Base-by-base conservation (phyloP, 2,329 filamentous ascomycete species). In the Colletotrichum lentis region DNA sequence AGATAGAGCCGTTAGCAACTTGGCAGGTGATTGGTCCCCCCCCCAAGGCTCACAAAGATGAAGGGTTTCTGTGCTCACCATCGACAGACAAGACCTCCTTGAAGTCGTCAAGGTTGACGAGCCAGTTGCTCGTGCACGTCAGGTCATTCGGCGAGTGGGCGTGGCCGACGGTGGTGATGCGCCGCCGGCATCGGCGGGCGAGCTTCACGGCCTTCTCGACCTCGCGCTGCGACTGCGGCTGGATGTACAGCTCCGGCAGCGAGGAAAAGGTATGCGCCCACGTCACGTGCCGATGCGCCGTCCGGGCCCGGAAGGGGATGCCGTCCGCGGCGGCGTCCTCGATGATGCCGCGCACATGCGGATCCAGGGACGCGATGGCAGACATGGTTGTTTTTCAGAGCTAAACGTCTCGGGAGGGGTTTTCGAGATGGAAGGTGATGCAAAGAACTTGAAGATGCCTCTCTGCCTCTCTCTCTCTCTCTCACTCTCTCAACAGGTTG, bases 251-350 rank as follows among this genome's bases (percentile, higher is more conserved):
- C 83, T 97, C 94, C 3, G 96, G 96, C 31, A 90, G 87, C 60
- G 91, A 96, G 74, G 91, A 90, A 81, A 96, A 97, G 53, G 96
- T 98, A 76, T 90, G 90, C 50, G 96, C 96, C 96, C 96, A 99
- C 31, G 96, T 99, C 74, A 90, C 90, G 82, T 98, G 96, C 57
- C 90, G 81, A 78, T 98, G 90, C 62, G 87, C 83, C 67, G 86
- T 83, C 66, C 84, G 85, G 6, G 92, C 92, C 77, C 90, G 91
- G 81, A 98, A 97, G 52, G 93, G 88, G 47, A 96, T 74, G 53
- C 75, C 76, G 64, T 81, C 78, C 18, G 55, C 62, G 63, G 71
- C 70, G 62, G 73, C 73, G 53, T 70, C 62, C n/a, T 72, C 70
- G 58, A 80, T 74, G 74, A 80, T 78, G 49, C 77, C 75, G 31